Evolutionary conservation across 768 basidiomycete genomes (phyloP).

Genomic region (Polyporus arcularius): DNA sequence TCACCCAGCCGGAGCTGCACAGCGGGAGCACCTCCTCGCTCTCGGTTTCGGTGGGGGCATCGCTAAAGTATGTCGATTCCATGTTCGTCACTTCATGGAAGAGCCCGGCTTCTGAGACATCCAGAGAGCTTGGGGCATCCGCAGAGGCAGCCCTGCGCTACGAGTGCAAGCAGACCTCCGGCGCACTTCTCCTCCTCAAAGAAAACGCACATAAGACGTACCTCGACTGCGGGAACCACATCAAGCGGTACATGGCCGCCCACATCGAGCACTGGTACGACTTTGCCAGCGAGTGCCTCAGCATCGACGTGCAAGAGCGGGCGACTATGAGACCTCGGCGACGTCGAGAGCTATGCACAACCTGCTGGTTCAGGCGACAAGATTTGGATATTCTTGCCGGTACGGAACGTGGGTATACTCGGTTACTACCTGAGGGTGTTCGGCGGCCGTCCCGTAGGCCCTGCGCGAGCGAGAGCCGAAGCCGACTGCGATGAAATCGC

Average conservation of each 20-base stretch:
- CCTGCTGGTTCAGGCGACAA: no score
- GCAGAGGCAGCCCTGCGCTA: not conserved
- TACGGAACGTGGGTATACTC: no score
- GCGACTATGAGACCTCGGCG: no score
- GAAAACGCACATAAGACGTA: not conserved
- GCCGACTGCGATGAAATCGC: no score
- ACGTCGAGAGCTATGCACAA: no score
- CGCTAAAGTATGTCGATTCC: not conserved
- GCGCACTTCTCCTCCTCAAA: slow-evolving; percentile 11
- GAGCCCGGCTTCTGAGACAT: not conserved
- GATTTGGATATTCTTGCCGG: no score
- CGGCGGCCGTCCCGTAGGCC: no score
- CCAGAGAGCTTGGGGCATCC: not conserved
- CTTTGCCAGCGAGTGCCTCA: not conserved
- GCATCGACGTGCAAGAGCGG: not conserved
- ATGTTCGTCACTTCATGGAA: not conserved
- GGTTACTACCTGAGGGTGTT: no score
- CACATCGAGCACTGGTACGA: not conserved
- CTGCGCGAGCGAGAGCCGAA: no score
- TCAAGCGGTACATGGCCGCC: not conserved
- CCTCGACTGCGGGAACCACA: not conserved
- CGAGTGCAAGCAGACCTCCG: slow-evolving; percentile 2
- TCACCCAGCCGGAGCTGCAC: not conserved
- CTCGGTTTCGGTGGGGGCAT: not conserved
- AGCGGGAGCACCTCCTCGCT: not conserved